These are phyloP conservation scores for Schizophyllum amplum DNA, from an alignment of 1,284 basidiomycete genomes.

Conservation along the genomic window DNA sequence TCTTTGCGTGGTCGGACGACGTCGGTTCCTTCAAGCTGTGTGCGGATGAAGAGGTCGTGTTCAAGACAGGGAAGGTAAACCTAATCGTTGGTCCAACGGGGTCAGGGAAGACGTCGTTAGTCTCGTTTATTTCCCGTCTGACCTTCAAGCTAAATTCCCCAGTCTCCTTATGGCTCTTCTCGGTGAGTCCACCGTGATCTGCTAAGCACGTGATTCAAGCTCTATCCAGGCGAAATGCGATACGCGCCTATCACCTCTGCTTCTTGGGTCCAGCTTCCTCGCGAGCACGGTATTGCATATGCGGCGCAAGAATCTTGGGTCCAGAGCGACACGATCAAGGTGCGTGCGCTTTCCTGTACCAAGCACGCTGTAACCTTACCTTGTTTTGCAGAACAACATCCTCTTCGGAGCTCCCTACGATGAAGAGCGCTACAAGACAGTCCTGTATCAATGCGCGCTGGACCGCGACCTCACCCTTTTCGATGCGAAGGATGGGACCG, in stretches of 20 bases:
- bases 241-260: constrained; percentile 46
- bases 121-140: background rate
- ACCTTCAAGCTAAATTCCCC: constrained; percentile 28
- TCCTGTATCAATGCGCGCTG: constrained; percentile 48
- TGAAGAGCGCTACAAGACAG: constrained; percentile 64
- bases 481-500: constrained; percentile 68
- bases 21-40: constrained; percentile 19
- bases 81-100: constrained; percentile 48
- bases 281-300: constrained; percentile 60
- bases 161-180: constrained; percentile 49
- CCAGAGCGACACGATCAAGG: background rate
- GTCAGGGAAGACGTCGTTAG: constrained; percentile 25
- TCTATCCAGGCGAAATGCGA: constrained; percentile 66
- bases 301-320: constrained; percentile 80
- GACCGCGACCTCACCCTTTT: constrained; percentile 45
- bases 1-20: constrained; percentile 36
- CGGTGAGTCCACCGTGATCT: no score
- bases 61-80: constrained; percentile 40
- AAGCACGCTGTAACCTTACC: background rate
- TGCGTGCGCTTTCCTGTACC: background rate
- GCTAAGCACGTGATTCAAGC: no score
- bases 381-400: constrained; percentile 57
- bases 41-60: constrained; percentile 33
- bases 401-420: constrained; percentile 74
- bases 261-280: constrained; percentile 61